phyloP scores from a whole-genome alignment of 495 filamentous ascomycete species.

The Aspergillus heteromorphus region DNA sequence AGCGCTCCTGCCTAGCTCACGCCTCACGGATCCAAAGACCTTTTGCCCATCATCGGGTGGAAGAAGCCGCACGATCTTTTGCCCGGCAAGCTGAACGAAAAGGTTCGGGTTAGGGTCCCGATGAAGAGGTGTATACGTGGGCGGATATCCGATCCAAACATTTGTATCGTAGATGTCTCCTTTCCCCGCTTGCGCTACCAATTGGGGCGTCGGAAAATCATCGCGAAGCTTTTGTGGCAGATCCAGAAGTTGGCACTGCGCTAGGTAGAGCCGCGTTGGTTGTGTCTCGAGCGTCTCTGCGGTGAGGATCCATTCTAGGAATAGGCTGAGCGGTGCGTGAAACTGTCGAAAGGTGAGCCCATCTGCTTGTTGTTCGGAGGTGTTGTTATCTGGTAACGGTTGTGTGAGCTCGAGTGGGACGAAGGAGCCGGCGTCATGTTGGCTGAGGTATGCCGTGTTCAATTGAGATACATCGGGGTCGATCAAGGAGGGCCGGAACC shows the following conservation, averaged over 20 bases:
- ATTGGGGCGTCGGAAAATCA: conserved; percentile 63
- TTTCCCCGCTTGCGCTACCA: conserved; percentile 55
- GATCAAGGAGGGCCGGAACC: conserved; percentile 38
- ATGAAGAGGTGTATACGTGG: conserved; percentile 86
- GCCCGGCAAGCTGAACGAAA: conserved; percentile 75
- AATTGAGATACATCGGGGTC: conserved; percentile 20
- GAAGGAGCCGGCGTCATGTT: conserved; percentile 41
- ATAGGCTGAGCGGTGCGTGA: conserved; percentile 51
- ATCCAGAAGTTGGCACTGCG: conserved; percentile 66
- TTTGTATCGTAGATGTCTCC: conserved; percentile 81
- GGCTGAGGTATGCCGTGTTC: conserved; percentile 45
- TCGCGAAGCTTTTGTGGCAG: conserved; percentile 55
- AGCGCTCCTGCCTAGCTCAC: conserved; percentile 36
- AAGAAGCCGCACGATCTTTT: conserved; percentile 68
- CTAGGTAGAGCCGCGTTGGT: conserved; percentile 63
- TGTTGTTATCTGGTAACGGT: not conserved
- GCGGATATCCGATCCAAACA: conserved; percentile 81
- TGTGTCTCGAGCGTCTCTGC: conserved; percentile 26
- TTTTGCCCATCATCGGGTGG: conserved; percentile 52
- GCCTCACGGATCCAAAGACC: conserved; percentile 56
- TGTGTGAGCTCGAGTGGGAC: conserved; percentile 56
- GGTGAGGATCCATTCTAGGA: conserved; percentile 49
- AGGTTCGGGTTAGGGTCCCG: conserved; percentile 91
- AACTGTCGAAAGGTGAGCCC: conserved; percentile 46
- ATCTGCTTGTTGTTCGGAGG: not conserved